phyloP scores from a whole-genome alignment of 2,329 filamentous ascomycete genomes.

The Thelonectria discophora region DNA sequence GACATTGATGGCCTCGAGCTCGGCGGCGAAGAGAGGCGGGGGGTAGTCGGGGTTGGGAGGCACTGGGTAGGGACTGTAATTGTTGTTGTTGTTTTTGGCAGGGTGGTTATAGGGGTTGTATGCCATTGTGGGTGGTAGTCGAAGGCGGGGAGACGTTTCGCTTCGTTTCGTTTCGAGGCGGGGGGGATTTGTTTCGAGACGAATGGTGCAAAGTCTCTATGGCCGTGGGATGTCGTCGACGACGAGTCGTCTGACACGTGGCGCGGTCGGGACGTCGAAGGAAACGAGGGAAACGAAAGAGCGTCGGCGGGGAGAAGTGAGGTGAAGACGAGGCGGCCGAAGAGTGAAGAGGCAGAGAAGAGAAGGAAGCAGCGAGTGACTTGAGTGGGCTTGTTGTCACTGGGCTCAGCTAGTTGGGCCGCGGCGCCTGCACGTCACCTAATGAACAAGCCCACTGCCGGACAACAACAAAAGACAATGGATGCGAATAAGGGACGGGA shows the following conservation, averaged over 20 bases:
- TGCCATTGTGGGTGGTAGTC: slow-evolving; percentile 25
- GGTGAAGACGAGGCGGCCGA: not conserved
- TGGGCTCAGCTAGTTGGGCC: slow-evolving; percentile 15
- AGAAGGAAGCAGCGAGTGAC: not conserved
- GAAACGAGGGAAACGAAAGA: not conserved
- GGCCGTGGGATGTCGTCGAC: no score
- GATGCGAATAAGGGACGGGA: no score
- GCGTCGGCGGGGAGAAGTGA: not conserved
- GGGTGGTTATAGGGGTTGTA: slow-evolving; percentile 24
- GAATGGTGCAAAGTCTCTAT: no score
- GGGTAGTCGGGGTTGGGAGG: slow-evolving; percentile 28
- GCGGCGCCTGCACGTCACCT: not conserved
- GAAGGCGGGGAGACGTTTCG: slow-evolving; percentile 1
- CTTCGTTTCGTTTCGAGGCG: no score
- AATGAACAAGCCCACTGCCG: no score
- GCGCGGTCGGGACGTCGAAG: not conserved
- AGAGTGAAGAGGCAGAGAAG: not conserved
- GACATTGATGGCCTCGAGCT: slow-evolving; percentile 43
- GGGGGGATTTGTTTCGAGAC: no score
- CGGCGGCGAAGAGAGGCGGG: slow-evolving; percentile 43
- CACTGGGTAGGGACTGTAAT: slow-evolving; percentile 10
- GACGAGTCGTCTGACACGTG: not conserved
- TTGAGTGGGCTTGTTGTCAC: slow-evolving; percentile 21
- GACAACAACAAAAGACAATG: not conserved
- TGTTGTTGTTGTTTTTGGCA: no score